A percentile compares a stretch with the other conserved stretches of the same genome.
Evolutionary conservation across 352 stramenopile genomes (phyloP).

Genomic region (Globisporangium rhizosaccharum): DNA sequence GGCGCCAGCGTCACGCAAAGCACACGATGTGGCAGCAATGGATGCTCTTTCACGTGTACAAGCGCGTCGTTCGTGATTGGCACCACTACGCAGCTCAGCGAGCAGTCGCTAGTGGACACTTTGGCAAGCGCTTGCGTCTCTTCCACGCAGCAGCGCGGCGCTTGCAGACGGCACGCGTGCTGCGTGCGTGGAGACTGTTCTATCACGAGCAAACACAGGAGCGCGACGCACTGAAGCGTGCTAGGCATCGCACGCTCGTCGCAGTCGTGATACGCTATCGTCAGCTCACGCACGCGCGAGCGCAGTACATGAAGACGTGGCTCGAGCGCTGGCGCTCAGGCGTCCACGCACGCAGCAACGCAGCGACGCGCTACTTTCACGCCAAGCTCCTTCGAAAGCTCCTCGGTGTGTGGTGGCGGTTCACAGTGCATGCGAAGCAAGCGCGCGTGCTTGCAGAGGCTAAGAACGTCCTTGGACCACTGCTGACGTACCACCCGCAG

Average conservation of each 20-base stretch:
- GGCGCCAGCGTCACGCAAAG: slow-evolving; percentile 4
- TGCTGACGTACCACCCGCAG: slow-evolving; percentile 34
- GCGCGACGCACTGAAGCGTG: background rate
- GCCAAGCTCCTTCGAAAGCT: slow-evolving; percentile 15
- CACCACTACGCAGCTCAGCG: slow-evolving; percentile 2
- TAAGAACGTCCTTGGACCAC: slow-evolving; percentile 22
- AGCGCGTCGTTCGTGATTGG: slow-evolving; percentile 20
- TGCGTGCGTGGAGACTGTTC: slow-evolving; percentile 6
- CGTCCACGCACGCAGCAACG: background rate
- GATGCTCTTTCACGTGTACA: slow-evolving; percentile 21
- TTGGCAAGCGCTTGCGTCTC: slow-evolving; percentile 27
- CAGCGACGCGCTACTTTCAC: slow-evolving; percentile 14
- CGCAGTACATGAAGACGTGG: slow-evolving; percentile 8
- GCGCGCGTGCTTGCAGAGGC: slow-evolving; percentile 37
- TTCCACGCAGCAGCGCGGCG: slow-evolving; percentile 14
- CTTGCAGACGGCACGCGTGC: background rate
- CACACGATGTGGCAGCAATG: slow-evolving; percentile 19
- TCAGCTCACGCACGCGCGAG: background rate
- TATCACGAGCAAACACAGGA: background rate
- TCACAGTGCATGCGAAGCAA: slow-evolving; percentile 43
- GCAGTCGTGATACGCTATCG: slow-evolving; percentile 1
- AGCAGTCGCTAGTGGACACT: slow-evolving; percentile 14
- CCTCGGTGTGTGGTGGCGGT: slow-evolving; percentile 34
- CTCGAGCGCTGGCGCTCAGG: slow-evolving; percentile 5
- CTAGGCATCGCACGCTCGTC: slow-evolving; percentile 2